Percentiles rank a stretch among this genome's conserved stretches.
Evolutionary conservation across 1,284 basidiomycete genomes (phyloP).

Genomic region (Trichosporon sp.): DNA sequence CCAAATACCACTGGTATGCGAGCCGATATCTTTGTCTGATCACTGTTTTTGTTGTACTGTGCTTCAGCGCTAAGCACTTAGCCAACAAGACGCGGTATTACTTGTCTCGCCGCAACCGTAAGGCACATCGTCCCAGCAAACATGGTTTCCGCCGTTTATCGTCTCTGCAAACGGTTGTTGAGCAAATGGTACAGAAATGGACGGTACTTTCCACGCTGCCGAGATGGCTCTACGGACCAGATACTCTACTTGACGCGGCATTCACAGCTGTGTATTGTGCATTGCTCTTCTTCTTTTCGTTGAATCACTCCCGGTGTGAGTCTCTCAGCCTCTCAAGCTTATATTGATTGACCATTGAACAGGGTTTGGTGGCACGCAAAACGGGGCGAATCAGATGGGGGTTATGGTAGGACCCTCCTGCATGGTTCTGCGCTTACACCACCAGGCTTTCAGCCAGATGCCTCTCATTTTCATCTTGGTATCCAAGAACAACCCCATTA

Average conservation of each 20-base stretch:
- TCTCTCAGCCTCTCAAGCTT: not conserved
- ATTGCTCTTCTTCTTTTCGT: slow-evolving; percentile 12
- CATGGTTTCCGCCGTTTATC: not conserved
- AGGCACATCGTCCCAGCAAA: too few relatives aligned
- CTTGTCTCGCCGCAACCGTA: not conserved
- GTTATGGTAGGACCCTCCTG: slow-evolving; percentile 20
- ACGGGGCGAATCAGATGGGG: slow-evolving; percentile 30
- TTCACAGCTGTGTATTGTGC: slow-evolving; percentile 26
- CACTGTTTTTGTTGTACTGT: slow-evolving; percentile 11
- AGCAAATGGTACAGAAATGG: slow-evolving; percentile 1
- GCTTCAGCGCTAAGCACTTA: not conserved
- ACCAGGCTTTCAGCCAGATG: slow-evolving; percentile 40
- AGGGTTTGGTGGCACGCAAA: slow-evolving; percentile 12
- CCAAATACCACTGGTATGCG: slow-evolving; percentile 20
- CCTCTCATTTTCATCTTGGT: slow-evolving; percentile 48
- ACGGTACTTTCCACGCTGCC: slow-evolving; percentile 21
- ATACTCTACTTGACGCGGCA: slow-evolving; percentile 27
- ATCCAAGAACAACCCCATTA: slow-evolving; percentile 49
- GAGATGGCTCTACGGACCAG: slow-evolving; percentile 31
- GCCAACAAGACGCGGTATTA: not conserved
- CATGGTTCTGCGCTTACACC: not conserved
- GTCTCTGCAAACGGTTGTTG: not conserved
- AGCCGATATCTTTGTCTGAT: slow-evolving; percentile 22
- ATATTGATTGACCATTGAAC: not conserved
- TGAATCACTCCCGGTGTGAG: slow-evolving; percentile 21